Evolutionary conservation across 2,329 filamentous ascomycete species (phyloP), one percentile per base, ranked within the genome.

Genomic region (Onygenales sp.): DNA sequence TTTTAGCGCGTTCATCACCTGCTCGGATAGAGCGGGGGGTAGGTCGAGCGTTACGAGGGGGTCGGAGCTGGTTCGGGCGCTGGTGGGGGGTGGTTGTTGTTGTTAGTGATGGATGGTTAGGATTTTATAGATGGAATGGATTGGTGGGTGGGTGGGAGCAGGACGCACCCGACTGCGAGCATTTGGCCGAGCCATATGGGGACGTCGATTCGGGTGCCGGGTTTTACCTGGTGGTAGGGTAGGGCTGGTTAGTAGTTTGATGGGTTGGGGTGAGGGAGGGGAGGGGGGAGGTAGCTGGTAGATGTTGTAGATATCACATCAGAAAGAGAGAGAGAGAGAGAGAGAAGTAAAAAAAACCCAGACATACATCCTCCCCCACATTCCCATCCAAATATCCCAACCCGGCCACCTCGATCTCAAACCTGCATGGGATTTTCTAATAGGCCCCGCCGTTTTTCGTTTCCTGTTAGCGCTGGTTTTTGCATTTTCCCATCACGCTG

Each of bases 141-240:
- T 17, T 17, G 17, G 36, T 9, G 9, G 36, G 6, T 39, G 36
- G 36, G 6, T 9, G 13, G 9, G 36, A n/a, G 13, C 13, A 21
- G 13, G 17, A 40, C 53, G 31, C 45, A 59, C 57, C 56, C 57
- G 44, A 94, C 80, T 33, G 88, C 88, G 51, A 98, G 86, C 81
- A 96, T 92, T 70, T 95, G 88, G 60, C 87, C 90, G 10, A 98
- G 83, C 93, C 93, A 98, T 59, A 97, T 79, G 2, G 93, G 93
- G 1, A 97, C 83, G 57, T 86, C 81, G 46, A 97, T 78, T 43
- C 85, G 83, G 0, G 89, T 92, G 56, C 88, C 87, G 52, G 84
- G 73, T 68, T 92, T 93, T 62, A 97, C 84, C 66, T 87, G 72
- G 34, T n/a, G 45, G n/a, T 27, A 5, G 21, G 21, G 4, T 27